These are phyloP conservation scores for Chrysophaeum taylorii DNA, from an alignment of 352 stramenopile species.

Conservation along the genomic window DNA sequence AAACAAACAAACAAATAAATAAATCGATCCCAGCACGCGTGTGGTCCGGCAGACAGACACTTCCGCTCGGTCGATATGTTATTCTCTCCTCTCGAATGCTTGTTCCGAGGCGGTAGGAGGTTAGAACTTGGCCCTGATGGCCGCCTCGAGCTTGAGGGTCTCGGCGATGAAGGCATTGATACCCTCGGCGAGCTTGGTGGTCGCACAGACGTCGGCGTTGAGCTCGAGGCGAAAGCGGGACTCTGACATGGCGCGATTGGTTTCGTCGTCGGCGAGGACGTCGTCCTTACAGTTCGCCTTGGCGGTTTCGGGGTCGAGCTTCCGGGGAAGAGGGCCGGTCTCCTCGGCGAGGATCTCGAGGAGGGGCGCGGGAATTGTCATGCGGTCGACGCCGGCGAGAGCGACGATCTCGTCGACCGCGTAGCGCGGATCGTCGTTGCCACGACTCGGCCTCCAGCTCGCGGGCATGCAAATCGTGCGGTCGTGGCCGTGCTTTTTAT, in stretches of 20 bases:
- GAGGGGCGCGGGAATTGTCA: constrained; percentile 91
- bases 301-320: constrained; percentile 54
- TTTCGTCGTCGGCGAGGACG: constrained; percentile 43
- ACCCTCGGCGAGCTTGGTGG: constrained; percentile 91
- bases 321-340: constrained; percentile 53
- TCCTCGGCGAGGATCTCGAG: constrained; percentile 77
- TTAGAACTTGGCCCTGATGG: constrained; percentile 84
- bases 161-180: constrained; percentile 91
- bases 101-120: no score
- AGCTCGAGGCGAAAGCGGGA: constrained; percentile 92
- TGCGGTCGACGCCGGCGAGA: constrained; percentile 82
- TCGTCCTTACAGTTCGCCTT: constrained; percentile 52
- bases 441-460: constrained; percentile 42
- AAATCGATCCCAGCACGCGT: no score
- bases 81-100: no score
- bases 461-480: constrained; percentile 52
- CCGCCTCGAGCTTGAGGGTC: constrained; percentile 95
- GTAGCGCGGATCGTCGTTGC: constrained; percentile 50
- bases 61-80: no score
- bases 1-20: no score
- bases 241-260: constrained; percentile 70
- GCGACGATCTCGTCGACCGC: constrained; percentile 93
- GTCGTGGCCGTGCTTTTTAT: constrained; percentile 79
- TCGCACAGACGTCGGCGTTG: constrained; percentile 93
- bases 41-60: no score